A percentile compares a stretch with the other conserved stretches of the same genome.
Evolutionary conservation across 1,139 yeast genomes (phyloP).

Genomic region (Suhomyces chickasaworum): DNA sequence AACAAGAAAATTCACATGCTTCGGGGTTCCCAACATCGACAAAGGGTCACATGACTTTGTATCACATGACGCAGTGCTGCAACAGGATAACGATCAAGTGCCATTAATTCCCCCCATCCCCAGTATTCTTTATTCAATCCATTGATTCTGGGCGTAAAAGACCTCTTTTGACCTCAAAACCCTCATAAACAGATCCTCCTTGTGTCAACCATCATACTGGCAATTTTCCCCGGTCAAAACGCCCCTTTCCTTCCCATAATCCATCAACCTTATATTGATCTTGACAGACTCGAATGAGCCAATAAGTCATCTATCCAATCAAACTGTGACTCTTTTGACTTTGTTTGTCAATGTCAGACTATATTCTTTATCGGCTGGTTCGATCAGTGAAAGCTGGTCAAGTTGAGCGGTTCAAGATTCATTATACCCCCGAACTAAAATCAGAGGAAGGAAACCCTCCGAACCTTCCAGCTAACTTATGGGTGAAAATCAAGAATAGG

Average conservation of each 20-base stretch:
- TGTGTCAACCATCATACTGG: too few species aligned
- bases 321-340: not conserved
- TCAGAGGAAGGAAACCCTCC: conserved; percentile 1
- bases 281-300: not conserved
- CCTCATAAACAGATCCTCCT: too few species aligned
- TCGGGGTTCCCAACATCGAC: not conserved
- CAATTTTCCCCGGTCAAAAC: not conserved
- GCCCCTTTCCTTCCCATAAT: not conserved
- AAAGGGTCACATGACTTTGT: not conserved
- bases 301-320: not conserved
- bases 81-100: not conserved
- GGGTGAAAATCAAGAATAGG: conserved; percentile 70
- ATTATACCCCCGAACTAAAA: conserved; percentile 33
- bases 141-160: not conserved
- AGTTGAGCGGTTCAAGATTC: conserved; percentile 37
- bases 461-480: conserved; percentile 35
- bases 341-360: conserved; percentile 15
- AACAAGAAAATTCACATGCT: not conserved
- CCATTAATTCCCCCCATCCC: not conserved
- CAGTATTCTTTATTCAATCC: not conserved
- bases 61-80: not conserved
- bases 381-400: conserved; percentile 43
- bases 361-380: conserved; percentile 36
- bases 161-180: not conserved
- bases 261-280: not conserved